Conservation (phyloP, 441 rosid genomes). For the Syzygium malaccense region DNA sequence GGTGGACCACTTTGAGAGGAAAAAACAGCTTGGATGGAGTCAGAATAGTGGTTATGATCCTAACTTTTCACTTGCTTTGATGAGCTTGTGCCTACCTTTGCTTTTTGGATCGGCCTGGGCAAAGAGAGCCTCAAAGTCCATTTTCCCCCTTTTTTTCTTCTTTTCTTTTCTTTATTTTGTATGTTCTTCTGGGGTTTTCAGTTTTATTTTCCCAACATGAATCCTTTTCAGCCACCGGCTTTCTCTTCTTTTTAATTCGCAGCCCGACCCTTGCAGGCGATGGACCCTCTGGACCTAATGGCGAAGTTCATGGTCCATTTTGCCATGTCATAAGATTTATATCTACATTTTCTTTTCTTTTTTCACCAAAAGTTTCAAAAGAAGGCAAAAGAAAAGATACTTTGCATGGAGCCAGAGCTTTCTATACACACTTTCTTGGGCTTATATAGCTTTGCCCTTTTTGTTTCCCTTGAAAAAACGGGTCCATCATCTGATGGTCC, state of each 20-base stretch:
- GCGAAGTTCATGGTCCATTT: neutral
- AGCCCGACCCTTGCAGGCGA: neutral
- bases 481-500: accelerated
- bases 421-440: neutral
- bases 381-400: neutral
- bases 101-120: neutral
- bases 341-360: neutral
- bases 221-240: neutral
- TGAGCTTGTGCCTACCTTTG: neutral
- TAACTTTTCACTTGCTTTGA: neutral
- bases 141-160: neutral
- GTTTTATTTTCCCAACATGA: neutral
- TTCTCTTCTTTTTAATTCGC: neutral
- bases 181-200: neutral
- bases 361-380: neutral
- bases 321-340: neutral
- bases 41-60: neutral
- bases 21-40: neutral
- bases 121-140: neutral
- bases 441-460: neutral
- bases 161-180: neutral
- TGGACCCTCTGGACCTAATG: neutral
- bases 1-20: neutral
- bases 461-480: neutral
- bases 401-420: neutral